Evolutionary conservation across 192 early-diverging fungal species (phyloP).

Genomic region (Borealophlyctis nickersoniae): DNA sequence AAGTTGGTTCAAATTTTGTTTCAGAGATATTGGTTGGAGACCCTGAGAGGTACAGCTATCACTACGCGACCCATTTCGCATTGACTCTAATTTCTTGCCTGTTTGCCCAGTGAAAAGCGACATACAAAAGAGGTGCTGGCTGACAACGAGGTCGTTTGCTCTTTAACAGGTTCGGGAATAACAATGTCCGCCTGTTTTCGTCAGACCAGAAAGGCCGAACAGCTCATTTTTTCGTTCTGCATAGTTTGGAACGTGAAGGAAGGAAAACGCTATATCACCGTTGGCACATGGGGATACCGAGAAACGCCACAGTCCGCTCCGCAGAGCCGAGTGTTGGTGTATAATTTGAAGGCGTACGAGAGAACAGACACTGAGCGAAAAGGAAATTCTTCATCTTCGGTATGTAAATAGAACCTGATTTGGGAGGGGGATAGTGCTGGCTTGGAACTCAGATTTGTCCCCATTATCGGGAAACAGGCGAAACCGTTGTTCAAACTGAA

Average conservation of each 20-base stretch:
- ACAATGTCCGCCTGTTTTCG: not conserved
- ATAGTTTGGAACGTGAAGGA: conserved; percentile 49
- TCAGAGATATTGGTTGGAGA: conserved; percentile 32
- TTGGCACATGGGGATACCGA: conserved; percentile 38
- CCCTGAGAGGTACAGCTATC: conserved; percentile 24
- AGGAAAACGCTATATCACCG: conserved; percentile 43
- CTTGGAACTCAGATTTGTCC: too few species aligned
- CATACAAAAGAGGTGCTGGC: conserved; percentile 21
- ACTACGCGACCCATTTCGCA: too few species aligned
- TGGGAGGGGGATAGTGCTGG: too few species aligned
- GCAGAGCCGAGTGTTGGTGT: conserved; percentile 43
- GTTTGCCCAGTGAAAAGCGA: conserved; percentile 26
- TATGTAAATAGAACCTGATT: too few species aligned
- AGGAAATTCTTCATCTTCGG: too few species aligned
- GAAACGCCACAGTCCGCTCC: not conserved
- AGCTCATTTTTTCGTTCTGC: not conserved
- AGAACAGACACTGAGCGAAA: not conserved
- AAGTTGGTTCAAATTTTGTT: conserved; percentile 1
- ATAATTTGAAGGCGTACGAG: conserved; percentile 42
- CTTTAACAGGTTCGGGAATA: conserved; percentile 19
- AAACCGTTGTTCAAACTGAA: conserved; percentile 31
- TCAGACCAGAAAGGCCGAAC: not conserved
- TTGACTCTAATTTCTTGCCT: too few species aligned
- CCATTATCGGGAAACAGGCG: not conserved
- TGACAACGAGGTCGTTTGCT: conserved; percentile 22